phyloP scores from a whole-genome alignment of 2,329 filamentous ascomycete genomes.

The Botrytis tulipae region DNA sequence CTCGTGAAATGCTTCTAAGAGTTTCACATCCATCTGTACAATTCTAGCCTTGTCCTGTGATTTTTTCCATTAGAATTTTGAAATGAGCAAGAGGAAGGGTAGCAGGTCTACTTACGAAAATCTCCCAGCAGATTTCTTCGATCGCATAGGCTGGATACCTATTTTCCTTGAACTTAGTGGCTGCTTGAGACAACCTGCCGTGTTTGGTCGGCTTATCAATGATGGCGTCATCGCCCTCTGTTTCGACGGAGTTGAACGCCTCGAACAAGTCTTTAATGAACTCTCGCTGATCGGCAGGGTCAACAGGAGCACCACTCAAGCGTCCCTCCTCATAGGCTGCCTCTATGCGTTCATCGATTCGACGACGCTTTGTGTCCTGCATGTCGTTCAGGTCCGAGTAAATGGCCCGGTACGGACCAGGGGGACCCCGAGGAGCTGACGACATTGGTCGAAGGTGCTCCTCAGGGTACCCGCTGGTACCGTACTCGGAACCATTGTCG shows the following conservation, averaged over 20 bases:
- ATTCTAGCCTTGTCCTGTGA: constrained; percentile 19
- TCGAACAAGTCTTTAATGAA: constrained; percentile 24
- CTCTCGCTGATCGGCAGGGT: not conserved
- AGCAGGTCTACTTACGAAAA: constrained; percentile 26
- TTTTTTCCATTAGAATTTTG: not conserved
- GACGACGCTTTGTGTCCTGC: not conserved
- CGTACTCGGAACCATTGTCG: not conserved
- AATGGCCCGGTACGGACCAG: constrained; percentile 7
- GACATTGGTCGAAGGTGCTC: not conserved
- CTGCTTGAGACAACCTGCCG: constrained; percentile 27
- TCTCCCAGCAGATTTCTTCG: constrained; percentile 28
- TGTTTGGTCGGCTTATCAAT: constrained; percentile 29
- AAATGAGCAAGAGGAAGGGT: not conserved
- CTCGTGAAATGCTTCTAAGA: constrained; percentile 23
- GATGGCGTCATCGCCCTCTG: constrained; percentile 15
- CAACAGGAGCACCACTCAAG: not conserved
- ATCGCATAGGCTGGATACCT: constrained; percentile 21
- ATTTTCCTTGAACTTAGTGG: constrained; percentile 18
- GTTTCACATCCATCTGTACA: constrained; percentile 20
- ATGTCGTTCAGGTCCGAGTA: not conserved
- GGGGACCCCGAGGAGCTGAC: not conserved
- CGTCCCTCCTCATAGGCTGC: not conserved
- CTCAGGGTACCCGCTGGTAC: not conserved
- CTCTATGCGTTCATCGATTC: not conserved
- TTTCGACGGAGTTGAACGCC: constrained; percentile 24